These are phyloP conservation scores for Houttuynia cordata DNA, from an alignment of 164 flowering plant genomes.

Conservation along the genomic window DNA sequence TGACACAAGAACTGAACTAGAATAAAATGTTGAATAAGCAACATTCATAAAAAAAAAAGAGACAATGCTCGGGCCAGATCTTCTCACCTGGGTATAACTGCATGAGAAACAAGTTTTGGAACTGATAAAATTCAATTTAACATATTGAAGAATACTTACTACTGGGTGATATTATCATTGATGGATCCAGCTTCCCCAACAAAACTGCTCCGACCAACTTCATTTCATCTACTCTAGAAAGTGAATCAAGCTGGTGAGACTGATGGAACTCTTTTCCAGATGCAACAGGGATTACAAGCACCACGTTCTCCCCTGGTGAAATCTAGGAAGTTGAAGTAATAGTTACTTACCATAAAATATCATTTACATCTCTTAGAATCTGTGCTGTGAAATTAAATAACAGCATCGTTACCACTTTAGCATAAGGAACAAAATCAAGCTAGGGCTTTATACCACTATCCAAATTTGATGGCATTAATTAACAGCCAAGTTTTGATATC, in stretches of 20 bases:
- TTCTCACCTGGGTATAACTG: background rate
- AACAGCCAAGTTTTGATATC: constrained; percentile 24
- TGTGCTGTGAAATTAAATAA: too few species aligned
- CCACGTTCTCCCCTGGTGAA: constrained; percentile 24
- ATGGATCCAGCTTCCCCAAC: constrained; percentile 53
- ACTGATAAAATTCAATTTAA: background rate
- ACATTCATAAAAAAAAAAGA: too few species aligned
- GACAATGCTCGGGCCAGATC: background rate
- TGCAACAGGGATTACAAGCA: constrained; percentile 44
- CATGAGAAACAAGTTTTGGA: background rate
- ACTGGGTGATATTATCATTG: constrained; percentile 39
- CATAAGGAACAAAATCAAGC: too few species aligned
- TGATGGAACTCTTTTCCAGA: constrained; percentile 18
- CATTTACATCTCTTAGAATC: constrained; percentile 6
- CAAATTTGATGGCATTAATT: too few species aligned
- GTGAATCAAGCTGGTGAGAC: constrained; percentile 25
- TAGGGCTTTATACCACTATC: too few species aligned
- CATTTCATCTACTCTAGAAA: constrained; percentile 44
- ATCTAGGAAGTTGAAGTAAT: background rate
- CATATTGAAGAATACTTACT: constrained; percentile 30
- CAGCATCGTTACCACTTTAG: too few species aligned
- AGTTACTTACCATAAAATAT: background rate
- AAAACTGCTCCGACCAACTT: constrained; percentile 51
- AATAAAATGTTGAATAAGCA: constrained; percentile 1
- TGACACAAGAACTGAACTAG: constrained; percentile 46